A percentile compares a stretch with the other conserved stretches of the same genome.
Conservation (phyloP, 768 basidiomycete species). For the Stropharia rugosoannulata region DNA sequence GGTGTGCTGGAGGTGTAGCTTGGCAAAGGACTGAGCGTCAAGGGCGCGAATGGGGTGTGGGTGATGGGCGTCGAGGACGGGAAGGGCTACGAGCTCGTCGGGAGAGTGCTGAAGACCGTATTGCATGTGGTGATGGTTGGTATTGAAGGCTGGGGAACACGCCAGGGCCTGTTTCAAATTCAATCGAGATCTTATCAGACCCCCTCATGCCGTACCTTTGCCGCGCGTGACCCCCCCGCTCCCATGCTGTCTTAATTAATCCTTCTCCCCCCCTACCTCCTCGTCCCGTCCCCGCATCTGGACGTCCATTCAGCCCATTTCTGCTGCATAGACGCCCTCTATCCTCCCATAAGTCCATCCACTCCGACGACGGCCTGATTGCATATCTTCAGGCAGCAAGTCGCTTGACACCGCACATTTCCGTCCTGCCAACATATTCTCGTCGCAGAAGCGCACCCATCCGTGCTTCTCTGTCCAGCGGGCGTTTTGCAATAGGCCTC, state of each 20-base stretch:
- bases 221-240: neutral
- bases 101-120: slow-evolving; percentile 5
- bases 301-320: neutral
- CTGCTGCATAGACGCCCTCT: neutral
- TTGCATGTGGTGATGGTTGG: slow-evolving; percentile 5
- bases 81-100: slow-evolving; percentile 5
- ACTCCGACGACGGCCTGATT: neutral
- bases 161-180: slow-evolving; percentile 2
- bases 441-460: neutral
- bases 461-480: neutral
- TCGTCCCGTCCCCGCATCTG: neutral
- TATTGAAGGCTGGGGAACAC: neutral
- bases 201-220: neutral
- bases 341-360: neutral
- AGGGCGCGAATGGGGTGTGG: slow-evolving; percentile 29
- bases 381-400: neutral
- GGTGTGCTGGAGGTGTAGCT: slow-evolving; percentile 62
- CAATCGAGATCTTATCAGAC: slow-evolving; percentile 3
- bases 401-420: neutral
- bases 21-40: slow-evolving; percentile 48
- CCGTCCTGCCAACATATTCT: neutral
- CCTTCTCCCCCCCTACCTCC: neutral
- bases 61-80: neutral
- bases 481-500: neutral
- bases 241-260: slow-evolving; percentile 2